Evolutionary conservation across 2,329 filamentous ascomycete genomes (phyloP).

Genomic region (Stachybotrys echinatus): DNA sequence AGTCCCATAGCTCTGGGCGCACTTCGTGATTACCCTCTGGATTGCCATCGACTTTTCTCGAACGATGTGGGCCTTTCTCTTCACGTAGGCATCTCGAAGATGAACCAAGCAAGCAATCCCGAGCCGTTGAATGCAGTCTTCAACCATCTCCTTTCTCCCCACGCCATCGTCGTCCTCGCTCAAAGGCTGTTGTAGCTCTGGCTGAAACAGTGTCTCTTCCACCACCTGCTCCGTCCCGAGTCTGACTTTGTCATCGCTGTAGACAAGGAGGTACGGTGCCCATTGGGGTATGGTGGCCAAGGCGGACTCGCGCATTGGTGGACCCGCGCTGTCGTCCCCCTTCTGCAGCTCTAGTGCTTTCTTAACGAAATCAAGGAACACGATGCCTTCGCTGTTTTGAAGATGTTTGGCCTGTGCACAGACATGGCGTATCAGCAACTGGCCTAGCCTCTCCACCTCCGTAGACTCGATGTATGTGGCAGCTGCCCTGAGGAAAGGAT

Average conservation of each 20-base stretch:
- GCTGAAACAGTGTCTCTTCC: constrained; percentile 33
- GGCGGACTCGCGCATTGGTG: constrained; percentile 12
- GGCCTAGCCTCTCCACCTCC: constrained; percentile 23
- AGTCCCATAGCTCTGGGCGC: constrained; percentile 14
- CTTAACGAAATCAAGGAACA: constrained; percentile 41
- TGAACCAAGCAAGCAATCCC: constrained; percentile 40
- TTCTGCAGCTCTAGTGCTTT: constrained; percentile 20
- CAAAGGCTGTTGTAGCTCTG: neutral
- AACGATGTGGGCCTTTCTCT: constrained; percentile 33
- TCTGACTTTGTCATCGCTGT: constrained; percentile 37
- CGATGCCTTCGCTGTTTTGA: constrained; percentile 41
- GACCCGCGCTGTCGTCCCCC: constrained; percentile 16
- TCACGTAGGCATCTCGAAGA: constrained; percentile 41
- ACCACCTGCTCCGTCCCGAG: constrained; percentile 38
- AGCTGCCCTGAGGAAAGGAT: constrained; percentile 54
- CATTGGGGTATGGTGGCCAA: constrained; percentile 33
- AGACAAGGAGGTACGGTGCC: constrained; percentile 45
- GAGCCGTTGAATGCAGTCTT: constrained; percentile 29
- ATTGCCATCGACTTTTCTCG: constrained; percentile 36
- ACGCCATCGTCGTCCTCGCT: constrained; percentile 3
- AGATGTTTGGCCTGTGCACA: constrained; percentile 36
- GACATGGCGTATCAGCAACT: constrained; percentile 37
- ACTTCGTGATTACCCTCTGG: constrained; percentile 35
- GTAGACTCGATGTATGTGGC: constrained; percentile 45
- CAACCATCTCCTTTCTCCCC: constrained; percentile 4